A percentile compares a stretch with the other conserved stretches of the same genome.
phyloP scores from a whole-genome alignment of 108 stramenopile species.

The Skeletonema potamos region DNA sequence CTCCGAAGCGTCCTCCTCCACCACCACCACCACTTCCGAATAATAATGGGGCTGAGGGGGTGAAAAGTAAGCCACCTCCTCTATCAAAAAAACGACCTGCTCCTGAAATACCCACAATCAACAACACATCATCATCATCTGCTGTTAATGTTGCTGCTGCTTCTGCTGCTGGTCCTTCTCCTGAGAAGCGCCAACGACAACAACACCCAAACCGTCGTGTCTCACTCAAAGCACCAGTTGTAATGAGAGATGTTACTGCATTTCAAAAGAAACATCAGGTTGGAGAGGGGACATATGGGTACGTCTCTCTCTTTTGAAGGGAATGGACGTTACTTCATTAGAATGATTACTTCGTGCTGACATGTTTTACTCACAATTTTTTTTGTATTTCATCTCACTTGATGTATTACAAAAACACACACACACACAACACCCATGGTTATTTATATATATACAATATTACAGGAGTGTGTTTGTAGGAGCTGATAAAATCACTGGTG shows the following conservation, averaged over 20 bases:
- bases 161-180: not conserved
- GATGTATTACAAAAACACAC: not conserved
- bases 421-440: not conserved
- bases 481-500: constrained; percentile 64
- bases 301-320: constrained; percentile 23
- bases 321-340: not conserved
- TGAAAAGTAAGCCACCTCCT: not conserved
- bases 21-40: not conserved
- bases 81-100: not conserved
- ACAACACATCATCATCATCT: not conserved
- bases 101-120: not conserved
- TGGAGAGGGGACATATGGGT: constrained; percentile 85
- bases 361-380: constrained; percentile 15
- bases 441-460: not conserved
- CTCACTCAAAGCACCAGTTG: constrained; percentile 64
- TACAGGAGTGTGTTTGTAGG: constrained; percentile 84
- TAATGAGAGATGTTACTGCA: constrained; percentile 78
- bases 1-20: constrained; percentile 32
- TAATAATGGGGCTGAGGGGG: not conserved
- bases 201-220: constrained; percentile 21
- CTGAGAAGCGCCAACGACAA: not conserved
- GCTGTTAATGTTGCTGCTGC: not conserved
- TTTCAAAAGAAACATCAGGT: constrained; percentile 80
- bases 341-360: not conserved
- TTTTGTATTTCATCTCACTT: not conserved